Evolutionary conservation across 2,329 filamentous ascomycete genomes (phyloP).

Genomic region (Trichoderma endophyticum): DNA sequence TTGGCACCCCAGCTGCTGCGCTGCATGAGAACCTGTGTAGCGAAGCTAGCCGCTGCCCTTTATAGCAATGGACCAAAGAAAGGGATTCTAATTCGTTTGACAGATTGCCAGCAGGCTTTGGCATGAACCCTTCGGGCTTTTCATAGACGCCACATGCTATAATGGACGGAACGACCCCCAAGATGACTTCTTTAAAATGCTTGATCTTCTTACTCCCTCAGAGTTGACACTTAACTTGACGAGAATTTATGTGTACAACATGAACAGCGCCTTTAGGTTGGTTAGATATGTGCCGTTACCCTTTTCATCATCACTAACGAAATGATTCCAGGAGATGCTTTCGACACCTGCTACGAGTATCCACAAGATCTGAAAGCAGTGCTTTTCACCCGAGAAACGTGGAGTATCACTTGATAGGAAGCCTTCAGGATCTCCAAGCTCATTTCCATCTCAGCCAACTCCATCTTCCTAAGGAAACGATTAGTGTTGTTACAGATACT

Average conservation of each 20-base stretch:
- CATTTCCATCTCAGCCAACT: conserved; percentile 66
- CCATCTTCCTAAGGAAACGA: conserved; percentile 66
- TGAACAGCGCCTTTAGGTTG: conserved; percentile 66
- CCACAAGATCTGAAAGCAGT: conserved; percentile 57
- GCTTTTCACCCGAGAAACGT: conserved; percentile 63
- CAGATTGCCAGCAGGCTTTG: conserved; percentile 67
- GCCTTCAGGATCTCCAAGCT: conserved; percentile 60
- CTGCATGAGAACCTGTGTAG: not conserved
- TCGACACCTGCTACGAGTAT: conserved; percentile 59
- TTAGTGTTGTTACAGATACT: conserved; percentile 64
- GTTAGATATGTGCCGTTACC: conserved; percentile 15
- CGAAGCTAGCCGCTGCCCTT: too few species aligned
- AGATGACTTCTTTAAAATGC: conserved; percentile 62
- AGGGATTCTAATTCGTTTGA: not conserved
- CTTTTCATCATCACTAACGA: not conserved
- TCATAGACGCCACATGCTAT: conserved; percentile 69
- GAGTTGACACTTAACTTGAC: conserved; percentile 59
- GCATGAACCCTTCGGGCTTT: conserved; percentile 65
- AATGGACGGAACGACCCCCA: conserved; percentile 64
- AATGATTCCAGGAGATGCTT: conserved; percentile 53
- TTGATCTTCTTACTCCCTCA: conserved; percentile 60
- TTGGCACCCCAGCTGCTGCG: not conserved
- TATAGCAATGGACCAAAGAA: not conserved
- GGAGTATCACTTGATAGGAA: conserved; percentile 64
- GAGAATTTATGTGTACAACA: conserved; percentile 67